Base-by-base conservation (phyloP, 1,139 yeast species). In the Yamadazyma taylorii region DNA sequence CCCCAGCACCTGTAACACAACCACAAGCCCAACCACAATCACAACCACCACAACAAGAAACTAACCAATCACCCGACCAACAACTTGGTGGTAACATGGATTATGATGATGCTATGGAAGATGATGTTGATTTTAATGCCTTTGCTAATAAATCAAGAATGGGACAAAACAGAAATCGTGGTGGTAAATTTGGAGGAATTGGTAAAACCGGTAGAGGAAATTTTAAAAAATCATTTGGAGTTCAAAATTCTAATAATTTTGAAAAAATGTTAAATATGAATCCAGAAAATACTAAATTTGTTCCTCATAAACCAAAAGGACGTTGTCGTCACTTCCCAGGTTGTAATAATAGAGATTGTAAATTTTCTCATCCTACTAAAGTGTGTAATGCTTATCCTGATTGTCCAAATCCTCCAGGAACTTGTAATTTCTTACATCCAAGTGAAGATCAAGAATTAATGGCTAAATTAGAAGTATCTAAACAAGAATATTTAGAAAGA, bases 301-400 rank as follows among this genome's bases (percentile, higher is more conserved):
- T 53, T 14, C 58, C 58, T 12, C 67, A 73, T 55, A 69, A 78
- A 32, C 62, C 77, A 35, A 75, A 73, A 46, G 83, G 83, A 30
- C 78, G 96, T 57, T 88, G 96, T 58, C 71, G 73, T 24, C 75
- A 81, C 39, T 86, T 86, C 66, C 96, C 96, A 24, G 77, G 81
- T 53, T 88, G 96, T 64, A 61, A 71, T 37, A 75, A 78, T 38
- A 78, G 69, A 55, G 78, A 78, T 35, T 88, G 96, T 59, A 75
- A 72, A 38, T 81, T 75, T 53, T 78, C 89, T 2, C 96, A 88
- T 61, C 96, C 96, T 17, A 79, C 88, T 2, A 83, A 75, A 50
- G 71, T 71, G 10, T 88, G 96, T 59, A 78, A 74, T 59, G 76
- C 77, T n/a, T 86, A 73, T 58, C 95, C 95, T 38, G 75, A 81